Percentiles rank a stretch among this genome's conserved stretches.
Evolutionary conservation across 2,329 filamentous ascomycete genomes (phyloP).

Genomic region (Monosporascus cannonballus): DNA sequence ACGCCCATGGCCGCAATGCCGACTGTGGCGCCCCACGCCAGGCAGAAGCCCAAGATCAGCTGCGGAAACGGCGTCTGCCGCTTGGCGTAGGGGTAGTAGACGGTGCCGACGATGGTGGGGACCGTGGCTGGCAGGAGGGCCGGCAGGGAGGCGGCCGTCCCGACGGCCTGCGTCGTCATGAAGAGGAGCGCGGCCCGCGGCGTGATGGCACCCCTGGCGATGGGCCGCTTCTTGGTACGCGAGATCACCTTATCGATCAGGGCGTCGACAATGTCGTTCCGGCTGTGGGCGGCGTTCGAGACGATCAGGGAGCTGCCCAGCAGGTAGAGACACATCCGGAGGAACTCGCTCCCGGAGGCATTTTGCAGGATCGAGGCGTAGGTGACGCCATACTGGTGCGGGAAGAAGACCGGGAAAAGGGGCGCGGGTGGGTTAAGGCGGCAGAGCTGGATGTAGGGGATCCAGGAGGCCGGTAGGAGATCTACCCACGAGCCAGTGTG

Average conservation of each 20-base stretch:
- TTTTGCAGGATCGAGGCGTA: constrained; percentile 17
- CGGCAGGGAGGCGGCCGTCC: constrained; percentile 16
- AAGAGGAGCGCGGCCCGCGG: constrained; percentile 24
- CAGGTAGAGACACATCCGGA: constrained; percentile 12
- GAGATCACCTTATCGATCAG: constrained; percentile 25
- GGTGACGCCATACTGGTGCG: constrained; percentile 26
- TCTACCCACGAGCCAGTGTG: constrained; percentile 25
- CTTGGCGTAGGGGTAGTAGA: constrained; percentile 30
- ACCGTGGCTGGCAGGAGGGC: constrained; percentile 19
- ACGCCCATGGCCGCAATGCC: constrained; percentile 22
- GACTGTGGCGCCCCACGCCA: constrained; percentile 26
- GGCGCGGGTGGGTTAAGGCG: constrained; percentile 26
- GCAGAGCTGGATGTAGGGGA: constrained; percentile 26
- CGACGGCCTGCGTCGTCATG: constrained; percentile 18
- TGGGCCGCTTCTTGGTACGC: constrained; percentile 26
- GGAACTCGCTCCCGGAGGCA: constrained; percentile 11
- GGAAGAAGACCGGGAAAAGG: constrained; percentile 27
- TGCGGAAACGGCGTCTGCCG: constrained; percentile 29
- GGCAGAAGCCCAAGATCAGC: constrained; percentile 27
- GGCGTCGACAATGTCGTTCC: constrained; percentile 31
- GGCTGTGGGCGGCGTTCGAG: constrained; percentile 27
- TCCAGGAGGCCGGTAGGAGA: constrained; percentile 24
- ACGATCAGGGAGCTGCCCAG: constrained; percentile 25
- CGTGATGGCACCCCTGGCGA: constrained; percentile 27
- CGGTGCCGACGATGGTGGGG: constrained; percentile 20